Evolutionary conservation across 2,329 filamentous ascomycete genomes (phyloP).

Genomic region (Tolypocladium nubicola): DNA sequence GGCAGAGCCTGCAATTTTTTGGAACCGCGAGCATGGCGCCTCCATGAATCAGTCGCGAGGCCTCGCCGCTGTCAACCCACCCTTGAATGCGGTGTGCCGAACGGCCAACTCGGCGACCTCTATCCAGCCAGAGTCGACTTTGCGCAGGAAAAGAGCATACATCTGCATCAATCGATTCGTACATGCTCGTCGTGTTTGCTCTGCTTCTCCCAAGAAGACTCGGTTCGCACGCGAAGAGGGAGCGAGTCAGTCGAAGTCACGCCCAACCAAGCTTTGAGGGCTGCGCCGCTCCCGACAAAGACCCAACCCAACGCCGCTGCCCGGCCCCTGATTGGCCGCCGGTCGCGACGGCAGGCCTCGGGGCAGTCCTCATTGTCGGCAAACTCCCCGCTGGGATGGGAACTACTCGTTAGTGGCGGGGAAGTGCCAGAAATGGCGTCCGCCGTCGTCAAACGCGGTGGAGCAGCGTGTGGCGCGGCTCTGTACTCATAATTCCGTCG

Average conservation of each 20-base stretch:
- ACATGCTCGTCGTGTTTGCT: neutral
- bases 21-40: too few relatives aligned
- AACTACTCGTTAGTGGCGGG: neutral
- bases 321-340: neutral
- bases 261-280: neutral
- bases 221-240: neutral
- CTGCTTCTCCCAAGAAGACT: neutral
- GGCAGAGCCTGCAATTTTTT: neutral
- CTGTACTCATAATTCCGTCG: too few relatives aligned
- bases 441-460: neutral
- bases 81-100: too few relatives aligned
- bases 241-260: neutral
- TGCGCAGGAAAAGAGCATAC: too few relatives aligned
- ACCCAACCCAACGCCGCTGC: neutral
- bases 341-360: neutral
- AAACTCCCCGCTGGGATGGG: neutral
- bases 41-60: neutral
- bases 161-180: too few relatives aligned
- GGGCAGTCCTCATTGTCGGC: neutral
- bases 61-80: too few relatives aligned
- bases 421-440: neutral
- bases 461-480: neutral
- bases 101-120: neutral
- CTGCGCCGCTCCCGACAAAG: neutral
- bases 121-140: neutral